Base-by-base conservation (phyloP, 2,329 filamentous ascomycete species). In the Colletotrichum melonis region DNA sequence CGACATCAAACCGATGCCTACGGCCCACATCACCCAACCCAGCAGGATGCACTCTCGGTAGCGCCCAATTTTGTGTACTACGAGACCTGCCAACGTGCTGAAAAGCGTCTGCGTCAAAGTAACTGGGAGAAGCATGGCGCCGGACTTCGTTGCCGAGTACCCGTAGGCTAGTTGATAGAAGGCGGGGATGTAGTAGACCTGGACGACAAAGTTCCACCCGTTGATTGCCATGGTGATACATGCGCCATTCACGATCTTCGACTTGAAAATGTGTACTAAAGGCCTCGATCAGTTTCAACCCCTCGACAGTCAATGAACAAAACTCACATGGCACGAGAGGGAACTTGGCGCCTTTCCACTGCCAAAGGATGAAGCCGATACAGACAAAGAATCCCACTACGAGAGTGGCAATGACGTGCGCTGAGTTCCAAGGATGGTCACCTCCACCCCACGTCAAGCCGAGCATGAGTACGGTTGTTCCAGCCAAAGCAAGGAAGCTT, bases 401-500 rank as follows among this genome's bases (percentile, higher is more conserved):
- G 1, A 92, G 76, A 0, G 89, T 88, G 0, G 83, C 84, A 58
- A 92, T 84, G 14, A 91, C 88, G 74, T 89, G 86, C 0, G 82
- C 80, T 0, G 88, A 89, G 1, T 83, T 78, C 90, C 90, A 92
- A 0, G 84, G 76, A 74, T 90, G 90, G 73, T 89, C 84, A 55
- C 87, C 87, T 1, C 90, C 91, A 28, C 89, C 90, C 89, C 90
- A 92, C 2, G 88, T 89, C 42, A 90, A 74, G 0, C 87, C 86
- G 0, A 89, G 77, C 69, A 89, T 82, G 2, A 89, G 77, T 1
- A 88, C 79, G 0, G 84, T 82, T 5, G 87, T 86, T 1, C 84
- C 83, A 0, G 80, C 83, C 6, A 89, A 79, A 7, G 87, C 84
- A 0, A 69, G 49, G 38, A 38, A 42, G 8, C 67, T 58, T 3